Base-by-base conservation (phyloP, 1,139 yeast genomes). In the Pichia sp. region DNA sequence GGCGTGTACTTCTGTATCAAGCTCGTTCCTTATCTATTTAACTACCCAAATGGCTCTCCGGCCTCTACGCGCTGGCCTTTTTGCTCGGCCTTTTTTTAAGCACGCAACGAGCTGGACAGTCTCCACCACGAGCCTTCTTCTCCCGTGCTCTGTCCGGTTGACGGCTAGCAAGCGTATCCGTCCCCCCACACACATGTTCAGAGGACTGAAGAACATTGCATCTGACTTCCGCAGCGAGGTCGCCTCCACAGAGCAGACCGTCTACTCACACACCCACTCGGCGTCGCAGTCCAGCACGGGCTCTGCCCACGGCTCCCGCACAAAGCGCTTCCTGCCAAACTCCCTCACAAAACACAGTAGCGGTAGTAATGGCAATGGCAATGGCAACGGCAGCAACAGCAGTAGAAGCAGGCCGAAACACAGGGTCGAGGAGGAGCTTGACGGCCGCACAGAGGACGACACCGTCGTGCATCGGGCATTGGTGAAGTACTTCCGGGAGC, bases 401-500 rank as follows among this genome's bases (percentile, higher is more conserved):
- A n/a, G 13, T 12, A 23, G 44, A 10, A 48, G 28, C 13, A 43
- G 36, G 21, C 7, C 34, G 7, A 44, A 44, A n/a, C 2, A 19
- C 16, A 46, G 46, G 10, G 47, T 36, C 10, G 37, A 43, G 18
- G 50, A 37, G 16, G 68, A 66, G 41, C 60, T 60, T 23, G 71
- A 67, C 48, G 67, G 65, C 4, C 58, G 58, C 13, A 56, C 60
- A 6, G 65, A 64, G 28, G 61, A 61, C 16, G 63, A 62, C 23
- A 68, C 71, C 0, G 59, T 63, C 28, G 66, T 68, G 1, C 67
- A 66, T 41, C 56, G 54, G 19, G 64, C 70, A 0, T 45, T 68
- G 23, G 57, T 65, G 7, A 60, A 56, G 23, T 65, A 49, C 48
- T 67, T 60, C 52, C 54, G 55, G 21, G 59, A 59, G 13, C 54